Conservation (phyloP, 768 basidiomycete species). For the Mycena maculata region DNA sequence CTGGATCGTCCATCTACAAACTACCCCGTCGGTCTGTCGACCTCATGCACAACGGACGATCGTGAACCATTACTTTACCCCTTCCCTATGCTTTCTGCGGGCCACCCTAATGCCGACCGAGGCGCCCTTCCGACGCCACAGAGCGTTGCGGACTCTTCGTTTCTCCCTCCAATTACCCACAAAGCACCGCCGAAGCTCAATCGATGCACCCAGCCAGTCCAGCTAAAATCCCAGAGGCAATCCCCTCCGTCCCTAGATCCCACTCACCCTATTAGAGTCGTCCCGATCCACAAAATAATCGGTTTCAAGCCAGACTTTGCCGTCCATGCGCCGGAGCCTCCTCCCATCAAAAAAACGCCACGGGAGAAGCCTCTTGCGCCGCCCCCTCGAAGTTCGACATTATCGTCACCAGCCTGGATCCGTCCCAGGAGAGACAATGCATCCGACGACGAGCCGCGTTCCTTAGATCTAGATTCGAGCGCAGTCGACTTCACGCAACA, state of each 20-base stretch:
- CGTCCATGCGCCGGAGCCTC: conserved; percentile 23
- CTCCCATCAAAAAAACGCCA: conserved; percentile 7
- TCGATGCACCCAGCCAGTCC: conserved; percentile 6
- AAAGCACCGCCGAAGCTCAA: background rate
- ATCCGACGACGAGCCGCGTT: conserved; percentile 47
- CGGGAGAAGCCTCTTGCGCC: conserved; percentile 39
- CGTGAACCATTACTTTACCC: conserved; percentile 30
- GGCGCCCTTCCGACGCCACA: conserved; percentile 6
- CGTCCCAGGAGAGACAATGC: conserved; percentile 47
- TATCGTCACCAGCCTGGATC: conserved; percentile 52
- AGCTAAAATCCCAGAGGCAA: conserved; percentile 6
- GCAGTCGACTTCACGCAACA: conserved; percentile 55
- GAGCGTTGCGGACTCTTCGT: background rate
- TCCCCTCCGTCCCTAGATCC: conserved; percentile 9
- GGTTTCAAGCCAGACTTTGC: conserved; percentile 35
- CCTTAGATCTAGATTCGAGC: conserved; percentile 47
- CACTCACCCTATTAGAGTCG: conserved; percentile 30
- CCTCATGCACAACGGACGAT: conserved; percentile 21
- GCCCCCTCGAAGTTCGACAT: conserved; percentile 49
- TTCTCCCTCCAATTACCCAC: conserved; percentile 18
- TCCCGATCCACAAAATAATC: conserved; percentile 35
- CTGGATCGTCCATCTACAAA: conserved; percentile 25
- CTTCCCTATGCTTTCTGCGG: conserved; percentile 24
- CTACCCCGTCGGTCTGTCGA: conserved; percentile 36
- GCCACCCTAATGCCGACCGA: conserved; percentile 3